Conservation (phyloP, 2,329 filamentous ascomycete species). For the Scleromitrula shiraiana region DNA sequence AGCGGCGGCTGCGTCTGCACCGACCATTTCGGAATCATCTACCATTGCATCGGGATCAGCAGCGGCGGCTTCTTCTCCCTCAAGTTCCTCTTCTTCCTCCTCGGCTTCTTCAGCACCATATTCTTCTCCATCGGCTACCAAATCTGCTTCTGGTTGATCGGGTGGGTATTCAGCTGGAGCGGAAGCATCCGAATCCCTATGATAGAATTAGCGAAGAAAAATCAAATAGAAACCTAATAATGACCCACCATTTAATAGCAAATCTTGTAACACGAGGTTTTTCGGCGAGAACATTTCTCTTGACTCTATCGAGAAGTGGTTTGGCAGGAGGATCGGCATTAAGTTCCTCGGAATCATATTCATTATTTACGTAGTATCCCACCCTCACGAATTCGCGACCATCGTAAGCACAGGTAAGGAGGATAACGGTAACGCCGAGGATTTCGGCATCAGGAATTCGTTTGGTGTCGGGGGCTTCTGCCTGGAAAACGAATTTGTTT, state of each 20-base stretch:
- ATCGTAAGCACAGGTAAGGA: conserved; percentile 94
- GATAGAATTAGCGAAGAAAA: conserved; percentile 20
- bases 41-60: conserved; percentile 37
- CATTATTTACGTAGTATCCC: conserved; percentile 99
- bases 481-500: conserved; percentile 98
- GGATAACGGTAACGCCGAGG: conserved; percentile 91
- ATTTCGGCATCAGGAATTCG: conserved; percentile 94
- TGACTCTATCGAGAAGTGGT: conserved; percentile 85
- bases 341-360: conserved; percentile 90
- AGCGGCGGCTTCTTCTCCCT: conserved; percentile 44
- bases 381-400: conserved; percentile 94
- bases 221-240: neutral
- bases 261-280: conserved; percentile 97
- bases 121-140: conserved; percentile 72
- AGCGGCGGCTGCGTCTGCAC: conserved; percentile 43
- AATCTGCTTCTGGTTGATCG: conserved; percentile 93
- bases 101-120: conserved; percentile 90
- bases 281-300: conserved; percentile 86
- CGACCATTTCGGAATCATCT: conserved; percentile 71
- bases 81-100: conserved; percentile 59
- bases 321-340: conserved; percentile 84
- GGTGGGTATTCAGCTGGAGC: conserved; percentile 94
- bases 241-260: conserved; percentile 88
- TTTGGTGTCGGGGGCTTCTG: conserved; percentile 80
- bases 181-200: conserved; percentile 93